phyloP scores from a whole-genome alignment of 1,284 basidiomycete genomes.

The Chondrostereum purpureum region DNA sequence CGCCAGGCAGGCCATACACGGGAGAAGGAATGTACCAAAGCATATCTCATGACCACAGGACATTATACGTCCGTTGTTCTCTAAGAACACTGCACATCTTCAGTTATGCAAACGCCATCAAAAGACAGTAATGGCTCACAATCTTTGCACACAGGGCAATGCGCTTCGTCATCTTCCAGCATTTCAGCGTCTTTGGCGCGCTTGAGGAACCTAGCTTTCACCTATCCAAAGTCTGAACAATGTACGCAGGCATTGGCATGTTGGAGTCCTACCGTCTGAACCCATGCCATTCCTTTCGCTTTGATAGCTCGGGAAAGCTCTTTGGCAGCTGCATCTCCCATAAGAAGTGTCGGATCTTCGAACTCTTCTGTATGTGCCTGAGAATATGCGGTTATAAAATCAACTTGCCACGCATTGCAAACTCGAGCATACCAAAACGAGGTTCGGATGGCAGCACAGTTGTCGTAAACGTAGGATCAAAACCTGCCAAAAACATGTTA shows the following conservation, averaged over 20 bases:
- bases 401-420: background rate
- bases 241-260: no score
- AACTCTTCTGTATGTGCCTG: slow-evolving; percentile 36
- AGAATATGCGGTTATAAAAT: slow-evolving; percentile 17
- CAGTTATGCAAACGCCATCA: slow-evolving; percentile 3
- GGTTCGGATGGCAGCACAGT: slow-evolving; percentile 58
- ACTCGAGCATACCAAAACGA: slow-evolving; percentile 43
- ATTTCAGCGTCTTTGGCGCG: slow-evolving; percentile 37
- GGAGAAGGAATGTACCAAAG: slow-evolving; percentile 32
- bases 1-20: background rate
- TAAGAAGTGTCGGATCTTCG: slow-evolving; percentile 43
- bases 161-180: slow-evolving; percentile 34
- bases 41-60: slow-evolving; percentile 59
- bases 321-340: slow-evolving; percentile 42
- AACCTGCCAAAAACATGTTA: slow-evolving; percentile 28
- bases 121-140: slow-evolving; percentile 25
- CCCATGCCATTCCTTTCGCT: slow-evolving; percentile 49
- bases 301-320: slow-evolving; percentile 50
- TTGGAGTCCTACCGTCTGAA: slow-evolving; percentile 43
- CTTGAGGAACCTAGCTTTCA: slow-evolving; percentile 31
- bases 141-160: slow-evolving; percentile 52
- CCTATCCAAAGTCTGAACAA: no score
- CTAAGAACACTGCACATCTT: slow-evolving; percentile 32
- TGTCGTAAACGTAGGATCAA: slow-evolving; percentile 66
- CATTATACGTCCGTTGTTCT: slow-evolving; percentile 45